These are phyloP conservation scores for Hebeloma cylindrosporum DNA, from an alignment of 768 basidiomycete species.

Conservation along the genomic window DNA sequence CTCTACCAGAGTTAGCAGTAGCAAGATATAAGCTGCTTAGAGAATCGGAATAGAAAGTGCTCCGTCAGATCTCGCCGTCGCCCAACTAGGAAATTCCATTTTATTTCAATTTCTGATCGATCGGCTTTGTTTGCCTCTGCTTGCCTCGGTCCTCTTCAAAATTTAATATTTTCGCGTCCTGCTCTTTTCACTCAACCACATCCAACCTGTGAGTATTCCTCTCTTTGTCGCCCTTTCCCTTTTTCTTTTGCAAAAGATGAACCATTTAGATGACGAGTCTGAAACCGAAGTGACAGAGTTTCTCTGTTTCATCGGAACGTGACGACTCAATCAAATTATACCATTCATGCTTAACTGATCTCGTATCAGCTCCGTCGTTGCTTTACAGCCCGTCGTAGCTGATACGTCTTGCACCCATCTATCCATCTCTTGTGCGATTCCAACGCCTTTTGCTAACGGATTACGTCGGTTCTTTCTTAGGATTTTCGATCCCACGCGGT, in stretches of 20 bases:
- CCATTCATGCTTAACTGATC: constrained; percentile 96
- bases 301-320: constrained; percentile 51
- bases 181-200: constrained; percentile 6
- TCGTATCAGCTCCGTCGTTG: constrained; percentile 16
- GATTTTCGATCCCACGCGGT: constrained; percentile 13
- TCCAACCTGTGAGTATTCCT: constrained; percentile 14
- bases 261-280: constrained; percentile 74
- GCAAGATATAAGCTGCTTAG: constrained; percentile 8
- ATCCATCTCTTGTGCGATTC: constrained; percentile 11
- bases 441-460: constrained; percentile 8
- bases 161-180: constrained; percentile 11
- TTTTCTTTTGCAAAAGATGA: constrained; percentile 37
- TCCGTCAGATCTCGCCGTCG: constrained; percentile 20
- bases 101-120: constrained; percentile 13
- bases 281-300: constrained; percentile 59
- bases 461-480: constrained; percentile 14
- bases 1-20: constrained; percentile 11
- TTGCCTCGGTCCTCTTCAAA: constrained; percentile 20
- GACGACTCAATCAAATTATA: constrained; percentile 68
- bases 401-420: constrained; percentile 9
- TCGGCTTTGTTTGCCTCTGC: constrained; percentile 24
- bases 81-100: constrained; percentile 11
- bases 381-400: constrained; percentile 18
- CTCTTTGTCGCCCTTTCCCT: constrained; percentile 13
- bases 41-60: constrained; percentile 27